phyloP scores from a whole-genome alignment of 495 filamentous ascomycete species.

The Xylaria acuta region DNA sequence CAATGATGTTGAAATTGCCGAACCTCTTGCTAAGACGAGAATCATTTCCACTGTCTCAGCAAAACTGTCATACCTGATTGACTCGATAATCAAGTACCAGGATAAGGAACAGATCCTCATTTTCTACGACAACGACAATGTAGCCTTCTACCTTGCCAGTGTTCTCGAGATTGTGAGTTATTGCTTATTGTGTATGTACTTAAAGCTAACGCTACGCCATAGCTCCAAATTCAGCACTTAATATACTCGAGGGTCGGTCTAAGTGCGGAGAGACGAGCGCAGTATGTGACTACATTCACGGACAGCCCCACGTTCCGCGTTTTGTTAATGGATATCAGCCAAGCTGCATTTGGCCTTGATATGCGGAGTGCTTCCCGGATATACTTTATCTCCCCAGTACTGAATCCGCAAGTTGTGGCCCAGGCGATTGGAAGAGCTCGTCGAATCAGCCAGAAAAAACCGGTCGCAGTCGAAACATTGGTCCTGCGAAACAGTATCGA shows the following conservation, averaged over 20 bases:
- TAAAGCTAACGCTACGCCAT: conserved; percentile 29
- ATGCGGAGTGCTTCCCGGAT: conserved; percentile 81
- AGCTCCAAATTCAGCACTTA: conserved; percentile 73
- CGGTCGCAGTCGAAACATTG: conserved; percentile 87
- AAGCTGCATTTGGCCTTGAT: conserved; percentile 88
- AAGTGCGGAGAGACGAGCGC: conserved; percentile 61
- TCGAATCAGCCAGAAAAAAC: conserved; percentile 80
- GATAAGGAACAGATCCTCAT: conserved; percentile 83
- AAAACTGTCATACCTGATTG: conserved; percentile 86
- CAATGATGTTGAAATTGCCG: conserved; percentile 37
- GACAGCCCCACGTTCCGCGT: conserved; percentile 66
- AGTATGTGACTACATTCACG: conserved; percentile 82
- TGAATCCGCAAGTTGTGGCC: conserved; percentile 84
- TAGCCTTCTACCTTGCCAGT: conserved; percentile 82
- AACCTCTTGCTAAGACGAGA: conserved; percentile 64
- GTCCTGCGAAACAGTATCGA: conserved; percentile 83
- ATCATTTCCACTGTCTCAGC: conserved; percentile 83
- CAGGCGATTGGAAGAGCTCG: conserved; percentile 93
- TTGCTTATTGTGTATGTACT: background rate
- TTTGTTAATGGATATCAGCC: conserved; percentile 85
- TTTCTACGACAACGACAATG: conserved; percentile 89
- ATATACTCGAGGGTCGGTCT: conserved; percentile 79
- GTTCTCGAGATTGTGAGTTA: conserved; percentile 69
- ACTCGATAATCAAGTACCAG: conserved; percentile 70
- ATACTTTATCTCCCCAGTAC: conserved; percentile 90